Evolutionary conservation across 2,329 filamentous ascomycete species (phyloP).

Genomic region (Pestalotiopsis sp.): DNA sequence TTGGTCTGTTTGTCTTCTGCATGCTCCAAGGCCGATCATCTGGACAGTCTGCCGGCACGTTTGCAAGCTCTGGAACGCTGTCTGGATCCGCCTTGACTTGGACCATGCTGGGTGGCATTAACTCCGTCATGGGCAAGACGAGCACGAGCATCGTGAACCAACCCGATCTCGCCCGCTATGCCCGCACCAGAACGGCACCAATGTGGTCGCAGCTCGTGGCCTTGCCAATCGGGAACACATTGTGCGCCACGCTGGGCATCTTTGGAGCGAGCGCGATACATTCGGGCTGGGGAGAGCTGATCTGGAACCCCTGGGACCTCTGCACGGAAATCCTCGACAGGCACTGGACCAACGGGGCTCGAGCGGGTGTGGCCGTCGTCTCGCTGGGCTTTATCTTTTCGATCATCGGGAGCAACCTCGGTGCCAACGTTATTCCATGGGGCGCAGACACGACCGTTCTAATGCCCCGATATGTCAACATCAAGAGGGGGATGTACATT

Average conservation of each 20-base stretch:
- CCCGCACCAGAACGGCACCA: slow-evolving; percentile 31
- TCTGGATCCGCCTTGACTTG: background rate
- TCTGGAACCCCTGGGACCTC: slow-evolving; percentile 5
- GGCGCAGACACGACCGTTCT: slow-evolving; percentile 14
- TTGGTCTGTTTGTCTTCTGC: slow-evolving; percentile 16
- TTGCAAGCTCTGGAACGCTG: slow-evolving; percentile 15
- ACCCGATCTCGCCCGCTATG: slow-evolving; percentile 39
- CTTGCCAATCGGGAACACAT: slow-evolving; percentile 25
- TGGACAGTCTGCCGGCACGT: slow-evolving; percentile 28
- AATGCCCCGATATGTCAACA: slow-evolving; percentile 15
- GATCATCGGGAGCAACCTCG: slow-evolving; percentile 6
- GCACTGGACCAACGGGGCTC: slow-evolving; percentile 1
- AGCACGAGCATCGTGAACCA: slow-evolving; percentile 38
- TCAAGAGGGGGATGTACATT: slow-evolving; percentile 15
- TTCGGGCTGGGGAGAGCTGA: background rate
- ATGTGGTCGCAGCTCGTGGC: slow-evolving; percentile 31
- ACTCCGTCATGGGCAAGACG: slow-evolving; percentile 39
- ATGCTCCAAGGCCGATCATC: slow-evolving; percentile 21
- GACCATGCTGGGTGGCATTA: slow-evolving; percentile 31
- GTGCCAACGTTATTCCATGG: slow-evolving; percentile 16
- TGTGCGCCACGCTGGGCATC: slow-evolving; percentile 33
- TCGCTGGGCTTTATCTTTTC: slow-evolving; percentile 6
- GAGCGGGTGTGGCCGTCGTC: slow-evolving; percentile 1
- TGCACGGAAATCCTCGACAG: background rate
- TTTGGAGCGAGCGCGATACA: slow-evolving; percentile 31